phyloP scores from a whole-genome alignment of 2,329 filamentous ascomycete genomes.

The Calonectria multiphialidica region DNA sequence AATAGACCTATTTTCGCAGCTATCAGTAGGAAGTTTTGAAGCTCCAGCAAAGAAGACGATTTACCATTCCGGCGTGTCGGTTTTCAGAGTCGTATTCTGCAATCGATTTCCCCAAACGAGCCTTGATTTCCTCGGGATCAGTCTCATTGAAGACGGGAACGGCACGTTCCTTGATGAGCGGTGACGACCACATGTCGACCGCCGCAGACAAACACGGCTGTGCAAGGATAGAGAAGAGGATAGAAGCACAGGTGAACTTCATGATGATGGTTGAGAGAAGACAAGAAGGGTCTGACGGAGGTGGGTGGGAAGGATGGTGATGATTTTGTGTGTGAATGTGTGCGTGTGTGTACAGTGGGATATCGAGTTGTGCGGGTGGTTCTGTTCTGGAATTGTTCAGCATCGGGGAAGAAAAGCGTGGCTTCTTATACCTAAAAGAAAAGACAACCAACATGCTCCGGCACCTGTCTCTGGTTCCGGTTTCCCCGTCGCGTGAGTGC shows the following conservation, averaged over 20 bases:
- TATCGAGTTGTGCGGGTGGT: neutral
- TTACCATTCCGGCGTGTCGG: conserved; percentile 35
- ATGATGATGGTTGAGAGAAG: conserved; percentile 23
- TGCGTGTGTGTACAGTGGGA: neutral
- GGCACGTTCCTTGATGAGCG: conserved; percentile 25
- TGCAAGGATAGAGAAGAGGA: conserved; percentile 25
- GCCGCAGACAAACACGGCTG: conserved; percentile 30
- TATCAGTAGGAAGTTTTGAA: conserved; percentile 15
- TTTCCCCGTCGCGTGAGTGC: neutral
- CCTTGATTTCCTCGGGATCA: conserved; percentile 34
- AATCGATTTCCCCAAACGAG: conserved; percentile 36
- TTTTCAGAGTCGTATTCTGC: conserved; percentile 27
- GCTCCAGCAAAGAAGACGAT: neutral
- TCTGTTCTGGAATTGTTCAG: neutral
- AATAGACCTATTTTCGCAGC: conserved; percentile 35
- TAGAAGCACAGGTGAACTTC: conserved; percentile 29
- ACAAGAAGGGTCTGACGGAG: neutral
- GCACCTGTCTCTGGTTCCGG: neutral
- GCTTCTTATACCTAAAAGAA: neutral
- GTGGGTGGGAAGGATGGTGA: neutral
- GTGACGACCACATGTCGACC: conserved; percentile 40
- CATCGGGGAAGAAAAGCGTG: neutral
- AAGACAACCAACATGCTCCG: neutral
- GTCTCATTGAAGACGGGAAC: conserved; percentile 30
- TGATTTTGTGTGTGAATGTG: neutral